These are phyloP conservation scores for Mycena capillaripes DNA, from an alignment of 768 basidiomycete genomes.

Conservation along the genomic window DNA sequence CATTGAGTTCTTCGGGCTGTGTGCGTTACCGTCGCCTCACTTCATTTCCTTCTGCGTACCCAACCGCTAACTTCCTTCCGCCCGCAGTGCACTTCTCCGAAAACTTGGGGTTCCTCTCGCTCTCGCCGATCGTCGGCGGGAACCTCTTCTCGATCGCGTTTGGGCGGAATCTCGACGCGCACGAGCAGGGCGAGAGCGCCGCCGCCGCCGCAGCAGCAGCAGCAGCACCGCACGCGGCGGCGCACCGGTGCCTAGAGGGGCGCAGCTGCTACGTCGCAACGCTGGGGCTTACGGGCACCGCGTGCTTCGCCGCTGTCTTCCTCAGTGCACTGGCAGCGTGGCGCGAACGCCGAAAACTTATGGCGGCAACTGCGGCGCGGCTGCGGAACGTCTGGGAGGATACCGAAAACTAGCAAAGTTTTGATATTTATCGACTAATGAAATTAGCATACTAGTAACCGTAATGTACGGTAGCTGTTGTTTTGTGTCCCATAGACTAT, in stretches of 20 bases:
- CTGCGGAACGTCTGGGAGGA: conserved; percentile 41
- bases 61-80: not conserved
- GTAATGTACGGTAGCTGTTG: no score
- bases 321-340: conserved; percentile 54
- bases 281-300: conserved; percentile 50
- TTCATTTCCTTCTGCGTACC: no score
- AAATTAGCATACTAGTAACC: no score
- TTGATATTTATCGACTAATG: no score
- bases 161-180: conserved; percentile 74
- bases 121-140: conserved; percentile 72
- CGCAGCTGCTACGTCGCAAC: conserved; percentile 45
- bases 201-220: not conserved
- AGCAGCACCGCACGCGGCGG: no score
- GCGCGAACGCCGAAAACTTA: conserved; percentile 49
- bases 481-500: no score
- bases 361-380: conserved; percentile 45
- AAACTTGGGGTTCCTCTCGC: conserved; percentile 75
- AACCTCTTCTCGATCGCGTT: conserved; percentile 80
- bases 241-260: conserved; percentile 62
- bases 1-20: conserved; percentile 81
- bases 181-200: conserved; percentile 48
- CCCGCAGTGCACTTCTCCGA: conserved; percentile 69
- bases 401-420: conserved; percentile 25
- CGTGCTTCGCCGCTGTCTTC: conserved; percentile 53
- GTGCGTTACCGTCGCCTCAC: conserved; percentile 53